Conservation (phyloP, 2,329 filamentous ascomycete genomes). For the Scolecobasidium constrictum region DNA sequence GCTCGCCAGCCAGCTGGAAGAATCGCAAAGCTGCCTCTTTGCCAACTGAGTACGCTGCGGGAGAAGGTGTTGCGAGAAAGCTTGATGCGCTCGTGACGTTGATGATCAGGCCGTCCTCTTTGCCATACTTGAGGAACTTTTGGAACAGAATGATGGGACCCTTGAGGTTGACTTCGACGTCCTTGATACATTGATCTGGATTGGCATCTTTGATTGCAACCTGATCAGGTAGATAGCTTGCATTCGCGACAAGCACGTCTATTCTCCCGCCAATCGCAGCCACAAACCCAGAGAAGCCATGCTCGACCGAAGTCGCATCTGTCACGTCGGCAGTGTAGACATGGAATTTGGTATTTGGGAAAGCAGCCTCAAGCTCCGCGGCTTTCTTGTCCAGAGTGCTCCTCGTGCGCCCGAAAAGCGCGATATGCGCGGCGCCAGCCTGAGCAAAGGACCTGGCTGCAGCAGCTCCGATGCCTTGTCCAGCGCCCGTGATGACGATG, state of each 20-base stretch:
- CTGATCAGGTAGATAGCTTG: conserved; percentile 20
- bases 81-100: conserved; percentile 15
- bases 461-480: conserved; percentile 34
- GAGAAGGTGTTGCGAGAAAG: conserved; percentile 6
- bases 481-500: conserved; percentile 33
- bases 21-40: conserved; percentile 24
- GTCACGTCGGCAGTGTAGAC: background rate
- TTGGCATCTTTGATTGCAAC: conserved; percentile 1
- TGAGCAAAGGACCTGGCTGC: conserved; percentile 32
- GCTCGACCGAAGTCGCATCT: background rate
- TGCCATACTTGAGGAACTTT: conserved; percentile 15
- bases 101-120: conserved; percentile 14
- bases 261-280: background rate
- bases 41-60: conserved; percentile 20
- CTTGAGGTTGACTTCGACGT: background rate
- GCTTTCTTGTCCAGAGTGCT: background rate
- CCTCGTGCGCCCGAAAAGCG: conserved; percentile 30
- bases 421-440: conserved; percentile 34
- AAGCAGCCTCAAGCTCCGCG: background rate
- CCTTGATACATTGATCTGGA: background rate
- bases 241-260: conserved; percentile 33
- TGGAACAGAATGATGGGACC: conserved; percentile 14
- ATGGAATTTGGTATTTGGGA: background rate
- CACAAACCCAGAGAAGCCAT: background rate
- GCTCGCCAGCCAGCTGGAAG: conserved; percentile 19